Evolutionary conservation across 352 stramenopile genomes (phyloP).

Genomic region (Pythium coloratum): DNA sequence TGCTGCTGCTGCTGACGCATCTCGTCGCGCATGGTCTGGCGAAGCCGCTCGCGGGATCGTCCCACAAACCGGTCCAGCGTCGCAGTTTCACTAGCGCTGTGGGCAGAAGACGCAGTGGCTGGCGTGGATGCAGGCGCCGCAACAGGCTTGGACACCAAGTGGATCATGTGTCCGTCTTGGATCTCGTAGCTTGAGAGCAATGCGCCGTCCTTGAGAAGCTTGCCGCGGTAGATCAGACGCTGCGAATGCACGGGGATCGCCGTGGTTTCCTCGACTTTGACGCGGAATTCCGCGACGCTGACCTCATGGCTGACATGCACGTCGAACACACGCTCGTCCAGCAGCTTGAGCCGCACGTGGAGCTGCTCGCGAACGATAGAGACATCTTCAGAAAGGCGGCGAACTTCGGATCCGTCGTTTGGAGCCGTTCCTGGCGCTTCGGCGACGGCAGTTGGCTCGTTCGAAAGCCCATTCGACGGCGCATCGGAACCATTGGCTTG

Average conservation of each 20-base stretch:
- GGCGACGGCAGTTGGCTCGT: background rate
- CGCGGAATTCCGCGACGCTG: slow-evolving; percentile 65
- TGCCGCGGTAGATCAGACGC: slow-evolving; percentile 92
- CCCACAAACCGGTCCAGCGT: slow-evolving; percentile 22
- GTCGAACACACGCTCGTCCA: slow-evolving; percentile 79
- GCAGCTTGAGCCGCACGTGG: slow-evolving; percentile 68
- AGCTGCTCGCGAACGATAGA: slow-evolving; percentile 22
- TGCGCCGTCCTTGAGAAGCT: slow-evolving; percentile 82
- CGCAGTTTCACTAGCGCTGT: slow-evolving; percentile 6
- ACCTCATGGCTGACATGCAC: slow-evolving; percentile 45
- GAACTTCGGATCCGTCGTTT: background rate
- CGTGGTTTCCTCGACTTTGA: slow-evolving; percentile 52
- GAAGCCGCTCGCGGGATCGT: slow-evolving; percentile 25
- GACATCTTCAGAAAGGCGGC: slow-evolving; percentile 6
- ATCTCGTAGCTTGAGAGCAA: slow-evolving; percentile 79
- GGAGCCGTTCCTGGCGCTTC: background rate
- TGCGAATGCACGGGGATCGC: slow-evolving; percentile 63
- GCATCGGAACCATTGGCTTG: background rate
- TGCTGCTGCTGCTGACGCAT: background rate
- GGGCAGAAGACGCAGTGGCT: background rate
- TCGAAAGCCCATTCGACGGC: slow-evolving; percentile 5
- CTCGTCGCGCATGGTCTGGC: slow-evolving; percentile 21
- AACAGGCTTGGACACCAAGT: slow-evolving; percentile 79
- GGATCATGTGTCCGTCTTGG: slow-evolving; percentile 91
- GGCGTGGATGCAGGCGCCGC: background rate